These are phyloP conservation scores for Fonsecaea monophora DNA, from an alignment of 2,329 filamentous ascomycete species.

Conservation along the genomic window DNA sequence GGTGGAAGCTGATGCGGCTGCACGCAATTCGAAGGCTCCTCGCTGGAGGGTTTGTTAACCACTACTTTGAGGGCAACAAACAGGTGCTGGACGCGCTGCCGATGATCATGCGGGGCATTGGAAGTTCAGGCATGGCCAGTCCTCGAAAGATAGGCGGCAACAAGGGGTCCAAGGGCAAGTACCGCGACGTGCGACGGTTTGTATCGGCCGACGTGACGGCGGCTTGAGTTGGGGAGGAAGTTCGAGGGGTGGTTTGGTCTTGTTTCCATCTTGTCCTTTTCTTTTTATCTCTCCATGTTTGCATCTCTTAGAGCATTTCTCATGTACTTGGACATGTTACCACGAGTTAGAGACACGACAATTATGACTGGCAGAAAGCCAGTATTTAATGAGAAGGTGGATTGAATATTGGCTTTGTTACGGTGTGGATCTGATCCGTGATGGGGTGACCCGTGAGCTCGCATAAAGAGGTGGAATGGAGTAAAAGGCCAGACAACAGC, in stretches of 20 bases:
- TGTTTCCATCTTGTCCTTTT: slow-evolving; percentile 3
- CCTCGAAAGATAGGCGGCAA: slow-evolving; percentile 33
- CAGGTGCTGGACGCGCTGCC: slow-evolving; percentile 67
- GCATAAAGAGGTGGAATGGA: neutral
- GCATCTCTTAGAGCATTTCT: slow-evolving; percentile 1
- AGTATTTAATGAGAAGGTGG: neutral
- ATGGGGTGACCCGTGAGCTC: neutral
- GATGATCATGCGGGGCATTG: slow-evolving; percentile 46
- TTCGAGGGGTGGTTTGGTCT: neutral
- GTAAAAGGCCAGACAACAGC: neutral
- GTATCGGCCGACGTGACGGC: slow-evolving; percentile 25
- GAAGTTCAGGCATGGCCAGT: slow-evolving; percentile 34
- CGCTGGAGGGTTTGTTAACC: slow-evolving; percentile 66
- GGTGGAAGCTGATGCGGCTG: slow-evolving; percentile 74
- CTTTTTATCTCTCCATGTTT: neutral
- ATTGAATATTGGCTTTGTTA: neutral
- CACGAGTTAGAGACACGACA: neutral
- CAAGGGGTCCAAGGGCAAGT: slow-evolving; percentile 35
- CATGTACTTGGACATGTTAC: neutral
- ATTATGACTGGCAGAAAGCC: neutral
- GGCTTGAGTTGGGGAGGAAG: neutral
- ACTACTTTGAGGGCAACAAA: slow-evolving; percentile 67
- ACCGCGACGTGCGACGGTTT: slow-evolving; percentile 36
- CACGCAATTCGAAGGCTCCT: slow-evolving; percentile 67
- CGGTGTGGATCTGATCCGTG: too few species aligned